A percentile compares a stretch with the other conserved stretches of the same genome.
Conservation (phyloP, 306 rosid genomes). For the Vigna mungo region DNA sequence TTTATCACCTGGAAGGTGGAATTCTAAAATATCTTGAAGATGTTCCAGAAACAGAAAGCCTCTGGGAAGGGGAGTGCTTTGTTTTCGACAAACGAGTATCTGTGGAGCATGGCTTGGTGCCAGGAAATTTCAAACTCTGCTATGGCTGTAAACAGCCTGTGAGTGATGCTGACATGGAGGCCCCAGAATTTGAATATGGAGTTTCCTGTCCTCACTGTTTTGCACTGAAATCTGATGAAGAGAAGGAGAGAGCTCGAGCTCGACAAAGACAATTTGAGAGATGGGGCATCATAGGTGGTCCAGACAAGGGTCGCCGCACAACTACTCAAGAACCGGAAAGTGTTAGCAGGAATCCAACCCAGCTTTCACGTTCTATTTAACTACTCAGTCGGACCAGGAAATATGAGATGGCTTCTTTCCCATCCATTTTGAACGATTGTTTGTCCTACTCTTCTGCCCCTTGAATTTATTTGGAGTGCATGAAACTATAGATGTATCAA, state of each 20-base stretch:
- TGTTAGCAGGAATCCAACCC: slow-evolving; percentile 40
- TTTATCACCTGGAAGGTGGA: slow-evolving; percentile 96
- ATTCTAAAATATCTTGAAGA: slow-evolving; percentile 94
- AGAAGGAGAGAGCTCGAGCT: slow-evolving; percentile 94
- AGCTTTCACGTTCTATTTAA: slow-evolving; percentile 64
- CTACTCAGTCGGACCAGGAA: not conserved
- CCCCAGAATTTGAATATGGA: slow-evolving; percentile 78
- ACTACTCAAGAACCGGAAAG: slow-evolving; percentile 31
- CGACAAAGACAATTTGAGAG: slow-evolving; percentile 86
- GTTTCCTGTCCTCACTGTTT: slow-evolving; percentile 85
- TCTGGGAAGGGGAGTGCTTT: slow-evolving; percentile 97
- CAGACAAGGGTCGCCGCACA: slow-evolving; percentile 76
- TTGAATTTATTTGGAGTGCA: slow-evolving; percentile 4
- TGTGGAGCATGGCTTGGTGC: slow-evolving; percentile 86
- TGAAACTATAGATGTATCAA: slow-evolving; percentile 32
- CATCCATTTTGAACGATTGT: slow-evolving; percentile 21
- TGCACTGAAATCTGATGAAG: slow-evolving; percentile 78
- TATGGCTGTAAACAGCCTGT: slow-evolving; percentile 96
- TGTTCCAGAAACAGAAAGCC: slow-evolving; percentile 76
- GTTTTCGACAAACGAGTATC: slow-evolving; percentile 96
- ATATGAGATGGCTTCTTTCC: not conserved
- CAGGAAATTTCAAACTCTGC: slow-evolving; percentile 90
- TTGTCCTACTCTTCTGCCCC: slow-evolving; percentile 11
- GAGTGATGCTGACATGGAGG: slow-evolving; percentile 87
- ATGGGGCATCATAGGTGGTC: slow-evolving; percentile 96